Conservation (phyloP, 257 asterid species). For the Gentiana macrophylla region DNA sequence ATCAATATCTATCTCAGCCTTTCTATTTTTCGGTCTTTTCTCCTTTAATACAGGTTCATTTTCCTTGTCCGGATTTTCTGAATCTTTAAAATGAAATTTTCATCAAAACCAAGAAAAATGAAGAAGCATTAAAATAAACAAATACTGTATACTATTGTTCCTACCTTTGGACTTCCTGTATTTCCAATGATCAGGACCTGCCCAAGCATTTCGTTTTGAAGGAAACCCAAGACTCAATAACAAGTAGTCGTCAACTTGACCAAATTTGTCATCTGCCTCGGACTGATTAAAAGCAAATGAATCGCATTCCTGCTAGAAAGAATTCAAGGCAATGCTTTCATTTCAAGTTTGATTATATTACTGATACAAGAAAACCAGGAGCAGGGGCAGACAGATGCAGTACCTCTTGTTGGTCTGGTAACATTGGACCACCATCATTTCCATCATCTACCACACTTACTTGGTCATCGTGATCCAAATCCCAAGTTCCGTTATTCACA, state of each 20-base stretch:
- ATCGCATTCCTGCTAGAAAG: conserved; percentile 37
- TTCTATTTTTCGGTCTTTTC: conserved; percentile 52
- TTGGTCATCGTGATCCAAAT: conserved; percentile 60
- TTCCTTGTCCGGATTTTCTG: conserved; percentile 42
- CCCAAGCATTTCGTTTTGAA: conserved; percentile 89
- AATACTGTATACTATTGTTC: conserved; percentile 14
- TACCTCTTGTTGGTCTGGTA: conserved; percentile 42
- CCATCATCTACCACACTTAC: conserved; percentile 45
- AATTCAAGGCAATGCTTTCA: conserved; percentile 4
- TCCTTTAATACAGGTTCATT: conserved; percentile 43
- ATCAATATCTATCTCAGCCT: conserved; percentile 53
- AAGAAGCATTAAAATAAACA: conserved; percentile 1
- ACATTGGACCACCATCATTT: conserved; percentile 30
- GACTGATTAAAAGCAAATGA: conserved; percentile 30
- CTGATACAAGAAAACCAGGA: not conserved
- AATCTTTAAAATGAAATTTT: conserved; percentile 28
- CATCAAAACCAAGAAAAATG: conserved; percentile 1
- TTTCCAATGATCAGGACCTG: conserved; percentile 98
- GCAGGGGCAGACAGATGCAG: not conserved
- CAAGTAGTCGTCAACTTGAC: conserved; percentile 64
- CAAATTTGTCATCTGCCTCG: conserved; percentile 50
- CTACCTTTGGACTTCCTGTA: conserved; percentile 70
- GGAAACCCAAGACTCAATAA: conserved; percentile 69
- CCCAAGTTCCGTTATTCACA: conserved; percentile 49
- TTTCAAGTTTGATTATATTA: not conserved